These are phyloP conservation scores for Aspergillus versicolor DNA, from an alignment of 2,329 filamentous ascomycete genomes.

Conservation along the genomic window DNA sequence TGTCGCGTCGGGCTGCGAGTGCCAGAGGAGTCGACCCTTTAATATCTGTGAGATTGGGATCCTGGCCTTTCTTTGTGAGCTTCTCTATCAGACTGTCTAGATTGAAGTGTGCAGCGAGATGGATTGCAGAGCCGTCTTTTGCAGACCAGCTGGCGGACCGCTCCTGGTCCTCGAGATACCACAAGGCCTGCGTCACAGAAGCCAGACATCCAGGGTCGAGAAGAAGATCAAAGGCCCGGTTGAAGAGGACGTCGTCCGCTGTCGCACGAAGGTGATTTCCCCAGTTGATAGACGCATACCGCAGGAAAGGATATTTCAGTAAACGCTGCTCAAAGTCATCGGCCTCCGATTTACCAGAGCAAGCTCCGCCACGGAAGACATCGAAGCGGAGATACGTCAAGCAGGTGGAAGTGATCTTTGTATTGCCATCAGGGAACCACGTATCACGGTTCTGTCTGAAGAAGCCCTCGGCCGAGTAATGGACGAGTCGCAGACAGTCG, in stretches of 20 bases:
- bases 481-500: neutral
- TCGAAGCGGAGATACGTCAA: constrained; percentile 6
- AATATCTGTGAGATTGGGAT: neutral
- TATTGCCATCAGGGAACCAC: constrained; percentile 4
- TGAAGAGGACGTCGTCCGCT: neutral
- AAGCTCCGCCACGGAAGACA: constrained; percentile 2
- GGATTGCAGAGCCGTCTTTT: constrained; percentile 6
- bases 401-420: neutral
- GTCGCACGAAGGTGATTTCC: neutral
- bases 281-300: constrained; percentile 10
- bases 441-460: neutral
- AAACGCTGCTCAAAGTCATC: constrained; percentile 1
- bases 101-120: constrained; percentile 6
- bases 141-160: constrained; percentile 1
- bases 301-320: constrained; percentile 3
- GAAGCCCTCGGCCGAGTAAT: constrained; percentile 6
- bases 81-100: neutral
- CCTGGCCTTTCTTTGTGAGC: neutral
- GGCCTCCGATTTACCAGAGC: constrained; percentile 3
- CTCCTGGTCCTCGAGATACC: constrained; percentile 8
- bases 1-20: neutral
- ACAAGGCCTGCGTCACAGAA: neutral
- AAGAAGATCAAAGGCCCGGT: neutral
- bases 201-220: neutral
- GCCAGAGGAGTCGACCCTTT: neutral